A percentile compares a stretch with the other conserved stretches of the same genome.
These are phyloP conservation scores for Scheffersomyces spartinae DNA, from an alignment of 805 yeast species.

Conservation along the genomic window DNA sequence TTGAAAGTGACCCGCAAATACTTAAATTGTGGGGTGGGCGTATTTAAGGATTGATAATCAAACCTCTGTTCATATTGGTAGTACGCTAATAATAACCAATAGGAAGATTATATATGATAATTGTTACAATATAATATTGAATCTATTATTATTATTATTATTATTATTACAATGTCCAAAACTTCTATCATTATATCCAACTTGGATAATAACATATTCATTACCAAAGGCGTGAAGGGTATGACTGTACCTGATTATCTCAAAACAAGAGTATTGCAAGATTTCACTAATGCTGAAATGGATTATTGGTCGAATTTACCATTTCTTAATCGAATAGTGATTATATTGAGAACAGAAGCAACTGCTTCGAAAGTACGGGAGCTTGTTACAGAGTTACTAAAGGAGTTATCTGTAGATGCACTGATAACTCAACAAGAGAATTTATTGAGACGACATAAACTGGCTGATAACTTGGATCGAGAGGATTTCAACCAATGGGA, in stretches of 20 bases:
- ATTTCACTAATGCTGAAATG: conserved; percentile 6
- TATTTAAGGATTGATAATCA: neutral
- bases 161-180: conserved; percentile 4
- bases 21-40: neutral
- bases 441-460: conserved; percentile 21
- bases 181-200: conserved; percentile 27
- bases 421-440: conserved; percentile 17
- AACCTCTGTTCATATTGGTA: neutral
- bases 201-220: conserved; percentile 19
- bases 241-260: conserved; percentile 24
- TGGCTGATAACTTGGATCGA: conserved; percentile 12
- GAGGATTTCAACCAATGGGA: conserved; percentile 4
- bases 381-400: conserved; percentile 9
- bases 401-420: conserved; percentile 3
- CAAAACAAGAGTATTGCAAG: conserved; percentile 18
- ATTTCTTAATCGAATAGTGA: conserved; percentile 23
- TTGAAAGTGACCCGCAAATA: conserved; percentile 23
- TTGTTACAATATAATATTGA: neutral
- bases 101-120: too few species aligned
- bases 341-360: conserved; percentile 20
- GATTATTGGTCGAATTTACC: conserved; percentile 26
- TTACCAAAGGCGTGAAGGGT: conserved; percentile 5
- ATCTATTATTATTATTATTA: neutral
- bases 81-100: too few species aligned
- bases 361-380: conserved; percentile 15